Percentiles rank a stretch among this genome's conserved stretches.
Conservation (phyloP, 176 grass and related monocot genomes). For the Juncus effusus region DNA sequence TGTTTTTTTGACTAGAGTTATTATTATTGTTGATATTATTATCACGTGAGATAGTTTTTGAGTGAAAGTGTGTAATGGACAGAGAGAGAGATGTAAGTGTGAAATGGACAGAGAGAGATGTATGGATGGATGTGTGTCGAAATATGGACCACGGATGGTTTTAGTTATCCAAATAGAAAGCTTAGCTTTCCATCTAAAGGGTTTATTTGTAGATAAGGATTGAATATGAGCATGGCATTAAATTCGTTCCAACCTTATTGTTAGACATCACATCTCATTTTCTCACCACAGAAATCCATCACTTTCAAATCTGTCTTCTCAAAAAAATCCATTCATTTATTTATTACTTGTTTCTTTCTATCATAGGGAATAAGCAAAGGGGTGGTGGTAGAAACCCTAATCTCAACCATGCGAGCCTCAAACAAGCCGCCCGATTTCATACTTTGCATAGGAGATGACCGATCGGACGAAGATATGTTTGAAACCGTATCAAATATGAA, state of each 20-base stretch:
- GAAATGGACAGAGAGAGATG: too few species aligned
- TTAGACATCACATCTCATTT: conserved; percentile 37
- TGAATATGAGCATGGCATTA: conserved; percentile 22
- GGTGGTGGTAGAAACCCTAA: conserved; percentile 53
- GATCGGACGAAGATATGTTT: conserved; percentile 97
- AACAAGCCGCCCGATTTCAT: conserved; percentile 64
- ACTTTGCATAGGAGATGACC: conserved; percentile 87
- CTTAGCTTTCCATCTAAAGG: conserved; percentile 43
- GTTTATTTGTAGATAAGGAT: conserved; percentile 39
- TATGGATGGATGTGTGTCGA: too few species aligned
- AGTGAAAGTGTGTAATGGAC: too few species aligned
- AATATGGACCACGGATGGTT: too few species aligned
- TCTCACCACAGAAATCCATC: conserved; percentile 8
- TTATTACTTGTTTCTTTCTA: conserved; percentile 2
- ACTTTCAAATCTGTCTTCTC: conserved; percentile 5
- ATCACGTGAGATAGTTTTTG: too few species aligned
- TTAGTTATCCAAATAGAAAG: conserved; percentile 15
- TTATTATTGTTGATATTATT: too few species aligned
- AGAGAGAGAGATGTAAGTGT: too few species aligned
- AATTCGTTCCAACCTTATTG: conserved; percentile 44
- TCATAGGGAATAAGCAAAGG: conserved; percentile 95
- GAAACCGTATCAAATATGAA: conserved; percentile 77
- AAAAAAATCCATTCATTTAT: not conserved
- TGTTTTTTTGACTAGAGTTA: too few species aligned
- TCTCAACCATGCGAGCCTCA: conserved; percentile 46